Evolutionary conservation across 2,329 filamentous ascomycete species (phyloP), one percentile per base, ranked within the genome.

Genomic region (Didymosphaeria variabile): DNA sequence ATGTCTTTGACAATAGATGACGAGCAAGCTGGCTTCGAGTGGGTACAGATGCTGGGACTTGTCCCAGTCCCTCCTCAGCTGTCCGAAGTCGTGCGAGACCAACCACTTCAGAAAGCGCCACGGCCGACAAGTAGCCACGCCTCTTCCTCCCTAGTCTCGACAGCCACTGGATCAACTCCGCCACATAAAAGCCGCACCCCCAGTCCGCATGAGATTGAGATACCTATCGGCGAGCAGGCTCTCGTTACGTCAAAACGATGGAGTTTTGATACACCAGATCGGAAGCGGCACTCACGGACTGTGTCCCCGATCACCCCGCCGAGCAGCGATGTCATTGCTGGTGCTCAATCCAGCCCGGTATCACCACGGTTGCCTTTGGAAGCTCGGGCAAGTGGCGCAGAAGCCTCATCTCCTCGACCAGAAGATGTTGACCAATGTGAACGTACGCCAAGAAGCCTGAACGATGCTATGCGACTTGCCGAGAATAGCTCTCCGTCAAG

Each of bases 21-120:
- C 72, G 90, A 93, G 63, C 89, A 92, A 58, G 88, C 93, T 61
- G 88, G 90, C 6, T 81, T 87, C 17, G 95, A 98, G 78, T 99
- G 95, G 95, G 82, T 97, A 40, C 86, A 91, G 42, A 92, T 97
- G 79, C 81, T 98, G n/a, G 88, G 88, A n/a, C 78, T 86, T 32
- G 82, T 82, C 36, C 90, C 90, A 31, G 80, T 89, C 36, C 88
- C 88, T 23, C 88, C 88, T 44, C 80, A 81, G 42, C 82, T 90
- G 32, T 82, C 72, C 5, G 73, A 78, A 19, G 62, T 83, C 57
- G 81, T 69, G 54, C 72, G 84, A 66, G 81, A 82, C 54, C 81
- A 83, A 74, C 86, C 88, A 68, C 76, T 83, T 67, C 76, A 76
- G 32, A 81, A 80, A 61, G 70, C 78, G 38, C 70, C 74, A 60